These are phyloP conservation scores for Nymphaea colorata DNA, from an alignment of 164 flowering plant species.

Conservation along the genomic window DNA sequence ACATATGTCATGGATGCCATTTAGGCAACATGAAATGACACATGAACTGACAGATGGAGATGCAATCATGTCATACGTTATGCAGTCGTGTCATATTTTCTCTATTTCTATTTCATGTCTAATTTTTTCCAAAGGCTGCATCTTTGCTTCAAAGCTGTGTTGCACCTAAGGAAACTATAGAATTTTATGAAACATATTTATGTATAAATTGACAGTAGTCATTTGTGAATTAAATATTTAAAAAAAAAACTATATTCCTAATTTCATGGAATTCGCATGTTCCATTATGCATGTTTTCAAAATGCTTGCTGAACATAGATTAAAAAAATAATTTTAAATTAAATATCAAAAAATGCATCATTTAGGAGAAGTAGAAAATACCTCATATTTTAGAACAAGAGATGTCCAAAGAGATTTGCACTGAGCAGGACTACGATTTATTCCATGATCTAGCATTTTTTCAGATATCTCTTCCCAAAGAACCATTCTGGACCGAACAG, in stretches of 20 bases:
- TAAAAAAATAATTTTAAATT: not conserved
- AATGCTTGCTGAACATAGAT: not conserved
- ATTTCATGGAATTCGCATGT: not conserved
- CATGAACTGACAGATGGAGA: too few relatives aligned
- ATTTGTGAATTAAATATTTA: not conserved
- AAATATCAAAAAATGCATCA: not conserved
- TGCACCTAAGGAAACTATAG: too few relatives aligned
- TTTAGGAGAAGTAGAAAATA: conserved; percentile 12
- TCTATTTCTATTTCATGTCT: too few relatives aligned
- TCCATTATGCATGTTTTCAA: too few relatives aligned
- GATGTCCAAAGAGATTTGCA: conserved; percentile 97
- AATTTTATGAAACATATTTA: too few relatives aligned
- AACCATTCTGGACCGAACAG: conserved; percentile 76
- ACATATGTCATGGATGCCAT: too few relatives aligned
- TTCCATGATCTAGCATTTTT: conserved; percentile 37
- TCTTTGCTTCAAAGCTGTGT: too few relatives aligned
- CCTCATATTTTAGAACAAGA: conserved; percentile 79
- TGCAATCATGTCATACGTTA: too few relatives aligned
- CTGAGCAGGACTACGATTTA: conserved; percentile 62
- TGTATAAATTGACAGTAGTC: not conserved
- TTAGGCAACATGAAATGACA: too few relatives aligned
- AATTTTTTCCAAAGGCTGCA: too few relatives aligned
- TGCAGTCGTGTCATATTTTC: too few relatives aligned
- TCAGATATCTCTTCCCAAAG: conserved; percentile 91
- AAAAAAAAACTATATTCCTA: too few relatives aligned